Evolutionary conservation across 257 asterid genomes (phyloP), one percentile per base, ranked within the genome.

Genomic region (Osmanthus fragrans): DNA sequence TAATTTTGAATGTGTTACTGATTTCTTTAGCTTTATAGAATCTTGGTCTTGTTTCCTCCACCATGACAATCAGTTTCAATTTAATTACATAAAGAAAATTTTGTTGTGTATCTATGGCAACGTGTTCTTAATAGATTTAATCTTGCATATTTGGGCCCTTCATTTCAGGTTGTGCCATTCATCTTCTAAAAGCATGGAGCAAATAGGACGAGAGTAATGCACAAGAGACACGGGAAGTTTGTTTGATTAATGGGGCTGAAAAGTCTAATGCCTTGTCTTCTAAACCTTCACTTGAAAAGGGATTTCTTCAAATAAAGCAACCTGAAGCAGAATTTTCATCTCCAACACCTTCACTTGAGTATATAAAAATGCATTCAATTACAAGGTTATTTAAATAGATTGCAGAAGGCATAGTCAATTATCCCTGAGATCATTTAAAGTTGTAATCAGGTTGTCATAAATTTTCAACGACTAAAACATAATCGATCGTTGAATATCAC

Each of bases 301-400:
- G 54, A n/a, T 58, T n/a, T 78, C 40, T 72, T 34, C 84, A 80
- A 71, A 65, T 33, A 42, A 36, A 72, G 76, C 68, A 79, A 11
- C 23, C 32, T 18, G 83, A 80, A 63, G 82, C 83, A 51, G 68
- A 77, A 30, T 85, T 90, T 80, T 86, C 89, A 73, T 77, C 90
- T 74, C 87, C 84, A 5, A 94, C 97, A 15, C n/a, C n/a, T n/a
- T n/a, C n/a, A n/a, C n/a, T n/a, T n/a, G n/a, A n/a, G n/a, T n/a
- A n/a, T n/a, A n/a, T n/a, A n/a, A n/a, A n/a, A n/a, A n/a, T n/a
- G n/a, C n/a, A n/a, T n/a, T n/a, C n/a, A n/a, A n/a, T n/a, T n/a
- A n/a, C n/a, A n/a, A n/a, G n/a, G n/a, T n/a, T n/a, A n/a, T n/a
- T n/a, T n/a, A n/a, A n/a, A n/a, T n/a, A n/a, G n/a, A n/a, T n/a